Percentiles rank a stretch among this genome's conserved stretches.
phyloP scores from a whole-genome alignment of 1,284 basidiomycete species.

The Cryptococcus sp. region DNA sequence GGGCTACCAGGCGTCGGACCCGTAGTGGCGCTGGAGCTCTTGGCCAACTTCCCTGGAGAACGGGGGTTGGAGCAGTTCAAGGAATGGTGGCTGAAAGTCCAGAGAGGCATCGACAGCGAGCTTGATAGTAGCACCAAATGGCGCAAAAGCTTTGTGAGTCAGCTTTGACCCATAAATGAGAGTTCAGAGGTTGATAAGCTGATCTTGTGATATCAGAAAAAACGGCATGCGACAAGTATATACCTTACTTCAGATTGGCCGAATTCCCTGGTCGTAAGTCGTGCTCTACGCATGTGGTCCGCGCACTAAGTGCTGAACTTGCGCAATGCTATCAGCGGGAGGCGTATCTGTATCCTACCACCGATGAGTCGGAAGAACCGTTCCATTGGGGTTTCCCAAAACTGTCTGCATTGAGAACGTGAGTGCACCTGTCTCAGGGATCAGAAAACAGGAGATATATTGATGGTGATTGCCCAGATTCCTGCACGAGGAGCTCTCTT shows the following conservation, averaged over 20 bases:
- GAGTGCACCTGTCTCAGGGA: conserved; percentile 38
- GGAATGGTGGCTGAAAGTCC: conserved; percentile 95
- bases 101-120: conserved; percentile 77
- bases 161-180: background rate
- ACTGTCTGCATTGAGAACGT: conserved; percentile 83
- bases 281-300: background rate
- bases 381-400: conserved; percentile 98
- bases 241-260: conserved; percentile 85
- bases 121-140: conserved; percentile 74
- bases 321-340: conserved; percentile 63
- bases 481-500: conserved; percentile 80
- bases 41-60: conserved; percentile 84
- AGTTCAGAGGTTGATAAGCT: too few species aligned
- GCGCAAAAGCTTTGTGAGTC: conserved; percentile 77
- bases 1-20: conserved; percentile 93
- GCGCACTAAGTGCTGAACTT: background rate
- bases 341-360: conserved; percentile 87
- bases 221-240: conserved; percentile 74
- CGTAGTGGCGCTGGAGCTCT: conserved; percentile 91
- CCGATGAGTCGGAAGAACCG: conserved; percentile 87
- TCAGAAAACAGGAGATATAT: background rate
- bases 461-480: conserved; percentile 60
- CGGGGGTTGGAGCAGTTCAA: conserved; percentile 83
- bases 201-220: conserved; percentile 64
- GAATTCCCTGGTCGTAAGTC: conserved; percentile 76